phyloP scores from a whole-genome alignment of 2,329 filamentous ascomycete species.

The Seiridium unicorne region DNA sequence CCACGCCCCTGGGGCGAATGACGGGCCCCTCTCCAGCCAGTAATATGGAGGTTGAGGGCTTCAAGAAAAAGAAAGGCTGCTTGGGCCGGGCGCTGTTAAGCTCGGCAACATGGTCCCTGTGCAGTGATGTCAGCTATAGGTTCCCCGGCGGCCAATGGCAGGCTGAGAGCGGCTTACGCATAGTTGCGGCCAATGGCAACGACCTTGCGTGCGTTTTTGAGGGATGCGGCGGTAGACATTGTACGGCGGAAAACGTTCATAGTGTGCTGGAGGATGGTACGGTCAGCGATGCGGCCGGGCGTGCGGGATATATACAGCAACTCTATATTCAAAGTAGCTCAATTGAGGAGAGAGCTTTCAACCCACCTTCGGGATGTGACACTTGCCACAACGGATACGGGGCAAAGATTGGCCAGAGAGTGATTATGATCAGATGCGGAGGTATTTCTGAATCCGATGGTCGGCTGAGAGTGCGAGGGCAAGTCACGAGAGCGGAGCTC shows the following conservation, averaged over 20 bases:
- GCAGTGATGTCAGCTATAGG: constrained; percentile 12
- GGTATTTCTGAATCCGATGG: constrained; percentile 11
- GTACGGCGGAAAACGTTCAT: constrained; percentile 34
- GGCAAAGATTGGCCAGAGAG: constrained; percentile 4
- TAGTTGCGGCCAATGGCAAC: constrained; percentile 97
- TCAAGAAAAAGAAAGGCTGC: constrained; percentile 99
- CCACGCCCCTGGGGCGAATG: constrained; percentile 77
- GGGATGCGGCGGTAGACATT: constrained; percentile 41
- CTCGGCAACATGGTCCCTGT: constrained; percentile 88
- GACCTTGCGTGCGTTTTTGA: constrained; percentile 66
- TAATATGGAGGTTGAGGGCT: constrained; percentile 85
- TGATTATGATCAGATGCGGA: constrained; percentile 2
- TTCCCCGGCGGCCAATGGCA: neutral
- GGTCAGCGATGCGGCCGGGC: neutral
- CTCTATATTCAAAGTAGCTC: neutral
- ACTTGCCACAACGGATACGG: constrained; percentile 8
- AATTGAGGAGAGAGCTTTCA: neutral
- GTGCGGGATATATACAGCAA: constrained; percentile 4
- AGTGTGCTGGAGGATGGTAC: neutral
- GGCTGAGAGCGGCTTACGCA: constrained; percentile 59
- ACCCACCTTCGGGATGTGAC: constrained; percentile 10
- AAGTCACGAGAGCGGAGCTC: neutral
- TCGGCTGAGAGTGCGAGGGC: constrained; percentile 6
- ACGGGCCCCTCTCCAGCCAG: constrained; percentile 76
- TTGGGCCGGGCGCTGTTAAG: constrained; percentile 84